Base-by-base conservation (phyloP, 2,329 filamentous ascomycete genomes). In the Sporothrix curviconia region DNA sequence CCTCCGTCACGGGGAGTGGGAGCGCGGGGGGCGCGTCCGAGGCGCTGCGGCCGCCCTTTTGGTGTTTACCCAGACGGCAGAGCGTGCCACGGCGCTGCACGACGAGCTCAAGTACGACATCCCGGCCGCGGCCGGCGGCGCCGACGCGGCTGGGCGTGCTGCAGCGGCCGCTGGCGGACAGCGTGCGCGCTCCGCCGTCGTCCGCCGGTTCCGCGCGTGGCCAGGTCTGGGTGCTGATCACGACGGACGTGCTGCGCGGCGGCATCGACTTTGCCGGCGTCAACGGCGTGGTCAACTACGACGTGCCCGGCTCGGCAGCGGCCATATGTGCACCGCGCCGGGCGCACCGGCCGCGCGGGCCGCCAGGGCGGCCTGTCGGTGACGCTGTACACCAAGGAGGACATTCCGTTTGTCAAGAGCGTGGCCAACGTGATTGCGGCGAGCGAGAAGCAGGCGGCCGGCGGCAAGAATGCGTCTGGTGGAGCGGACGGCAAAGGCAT, bases 211-310 rank as follows among this genome's bases (percentile, higher is more conserved):
- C 76, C 86, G 94, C 36, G 85, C 85, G n/a, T 34, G 94, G 92
- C 62, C 91, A 97, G 68, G 86, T 97, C 61, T 99, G 94, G 94
- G 85, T 97, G 7, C 79, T 99, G 36, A 94, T 99, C 69, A 97
- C 94, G 0, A 99, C 94, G 0, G 94, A 99, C 68, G 82, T 99
- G 7, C 78, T 99, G 11, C 88, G 92, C 15, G 88, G 94, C 34
- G 94, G 94, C 19, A 86, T 99, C 40, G 94, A 99, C 71, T 96
- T 99, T 74, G 85, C 89, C 8, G 94, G 94, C 51, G 86, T 99
- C 62, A 96, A 96, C 66, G 91, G 92, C 46, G 92, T 99, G 0
- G 89, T 99, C 53, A 99, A 97, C 73, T 99, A 96, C 73, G 94
- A 99, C 70, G 90, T 96, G 8, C 94, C 94, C 0, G 90, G 86